Percentiles rank a stretch among this genome's conserved stretches.
Conservation (phyloP, 345 rosid species). For the Syzygium grande region DNA sequence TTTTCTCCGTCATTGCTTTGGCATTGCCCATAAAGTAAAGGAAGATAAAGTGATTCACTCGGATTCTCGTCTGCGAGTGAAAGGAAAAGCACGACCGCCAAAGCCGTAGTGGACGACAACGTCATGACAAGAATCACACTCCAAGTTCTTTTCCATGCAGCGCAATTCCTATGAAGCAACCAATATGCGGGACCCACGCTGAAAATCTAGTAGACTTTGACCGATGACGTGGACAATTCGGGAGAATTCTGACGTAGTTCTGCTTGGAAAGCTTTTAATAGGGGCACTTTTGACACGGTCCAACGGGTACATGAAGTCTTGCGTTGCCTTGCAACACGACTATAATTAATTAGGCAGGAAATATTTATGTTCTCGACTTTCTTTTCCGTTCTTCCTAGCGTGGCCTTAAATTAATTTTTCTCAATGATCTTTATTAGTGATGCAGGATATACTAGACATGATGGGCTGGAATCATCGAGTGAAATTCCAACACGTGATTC, state of each 20-base stretch:
- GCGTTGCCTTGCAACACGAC: background rate
- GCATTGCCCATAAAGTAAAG: no score
- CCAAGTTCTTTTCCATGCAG: background rate
- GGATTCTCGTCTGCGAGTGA: no score
- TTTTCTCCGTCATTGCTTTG: no score
- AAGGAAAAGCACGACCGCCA: no score
- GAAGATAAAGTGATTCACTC: no score
- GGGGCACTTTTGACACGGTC: background rate
- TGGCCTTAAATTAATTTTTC: background rate
- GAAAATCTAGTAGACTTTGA: background rate
- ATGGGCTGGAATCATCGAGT: background rate
- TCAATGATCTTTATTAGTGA: background rate
- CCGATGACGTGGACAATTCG: background rate
- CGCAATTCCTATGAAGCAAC: background rate
- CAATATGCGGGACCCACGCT: background rate
- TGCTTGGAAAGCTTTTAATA: background rate
- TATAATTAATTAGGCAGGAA: background rate
- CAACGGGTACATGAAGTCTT: background rate
- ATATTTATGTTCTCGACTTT: background rate
- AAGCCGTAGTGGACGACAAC: no score
- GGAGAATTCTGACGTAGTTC: background rate
- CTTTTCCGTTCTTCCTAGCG: background rate
- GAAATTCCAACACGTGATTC: background rate
- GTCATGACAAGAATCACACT: background rate
- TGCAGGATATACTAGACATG: background rate